A percentile compares a stretch with the other conserved stretches of the same genome.
Conservation (phyloP, 2,329 filamentous ascomycete species). For the Nemania bipapillata region DNA sequence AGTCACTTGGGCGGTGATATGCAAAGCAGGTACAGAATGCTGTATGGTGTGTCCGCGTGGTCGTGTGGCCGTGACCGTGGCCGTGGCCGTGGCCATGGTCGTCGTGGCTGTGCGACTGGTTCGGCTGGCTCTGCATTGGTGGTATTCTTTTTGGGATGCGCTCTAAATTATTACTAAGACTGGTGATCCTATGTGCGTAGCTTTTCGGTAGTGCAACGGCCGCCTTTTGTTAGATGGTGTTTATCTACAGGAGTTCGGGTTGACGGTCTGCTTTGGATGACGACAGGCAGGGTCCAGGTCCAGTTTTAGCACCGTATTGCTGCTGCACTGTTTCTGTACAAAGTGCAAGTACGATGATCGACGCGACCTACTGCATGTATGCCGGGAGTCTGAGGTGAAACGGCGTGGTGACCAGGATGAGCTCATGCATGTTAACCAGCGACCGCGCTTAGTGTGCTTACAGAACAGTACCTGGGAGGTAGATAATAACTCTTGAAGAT, state of each 20-base stretch:
- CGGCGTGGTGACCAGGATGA: conserved; percentile 10
- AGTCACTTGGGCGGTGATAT: not conserved
- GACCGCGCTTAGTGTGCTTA: not conserved
- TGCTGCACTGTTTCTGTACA: no score
- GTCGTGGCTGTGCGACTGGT: not conserved
- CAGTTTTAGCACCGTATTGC: not conserved
- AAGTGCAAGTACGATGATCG: conserved; percentile 24
- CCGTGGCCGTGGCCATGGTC: not conserved
- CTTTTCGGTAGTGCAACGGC: not conserved
- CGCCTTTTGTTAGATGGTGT: not conserved
- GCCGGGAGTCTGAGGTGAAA: conserved; percentile 13
- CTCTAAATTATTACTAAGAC: not conserved
- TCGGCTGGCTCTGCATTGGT: not conserved
- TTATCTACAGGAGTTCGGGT: not conserved
- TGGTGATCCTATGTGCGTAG: not conserved
- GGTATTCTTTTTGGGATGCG: not conserved
- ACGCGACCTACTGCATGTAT: conserved; percentile 24
- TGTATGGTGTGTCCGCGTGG: not conserved
- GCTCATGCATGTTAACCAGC: conserved; percentile 20
- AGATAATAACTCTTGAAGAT: not conserved
- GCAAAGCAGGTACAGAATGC: no score
- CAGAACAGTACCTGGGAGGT: not conserved
- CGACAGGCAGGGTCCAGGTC: no score
- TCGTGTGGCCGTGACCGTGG: not conserved
- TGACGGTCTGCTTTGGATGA: conserved; percentile 6